Evolutionary conservation across 352 stramenopile genomes (phyloP), one percentile per base, ranked within the genome.

Genomic region (Phytophthora europaea): DNA sequence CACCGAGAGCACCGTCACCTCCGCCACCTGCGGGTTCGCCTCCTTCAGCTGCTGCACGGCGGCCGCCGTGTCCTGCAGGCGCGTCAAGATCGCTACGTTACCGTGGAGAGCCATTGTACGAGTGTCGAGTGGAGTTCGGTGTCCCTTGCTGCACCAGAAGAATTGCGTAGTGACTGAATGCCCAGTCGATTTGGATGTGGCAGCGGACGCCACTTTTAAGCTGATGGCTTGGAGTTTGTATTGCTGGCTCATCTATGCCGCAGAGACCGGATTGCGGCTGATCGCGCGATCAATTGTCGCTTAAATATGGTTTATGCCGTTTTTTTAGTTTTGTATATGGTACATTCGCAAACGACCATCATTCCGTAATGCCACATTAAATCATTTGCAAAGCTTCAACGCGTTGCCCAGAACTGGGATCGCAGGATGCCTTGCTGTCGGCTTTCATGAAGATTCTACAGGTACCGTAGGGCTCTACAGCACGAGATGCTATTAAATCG

Each of bases 71-170:
- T 79, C 78, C 38, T 85, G 65, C 26, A 87, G 72, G 63, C 84
- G 83, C 75, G 85, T 90, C 51, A 91, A 83, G 62, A 90, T 70
- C 50, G 68, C 80, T 50, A 90, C 65, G 67, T 83, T 80, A 31
- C 83, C 85, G 34, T 84, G 70, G 33, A 90, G 79, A 70, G 77
- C 65, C 78, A 82, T 82, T 72, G 51, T 15, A 48, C 61, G 36
- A 23, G 18, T 50, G 43, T 50, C 34, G 34, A 43, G 43, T 18
- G 36, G 1, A n/a, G 5, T 45, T 9, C 8, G n/a, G 43, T 65
- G 50, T 71, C 48, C 33, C 20, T 65, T 72, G 69, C 26, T 67
- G 56, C 50, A 76, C 72, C 66, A 69, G 64, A 80, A 76, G 65
- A 77, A 77, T 71, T 58, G 45, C 5, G 12, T 51, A 60, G 54